Percentiles rank a stretch among this genome's conserved stretches.
phyloP scores from a whole-genome alignment of 192 early-diverging fungal genomes.

The Umbelopsis ramanniana region DNA sequence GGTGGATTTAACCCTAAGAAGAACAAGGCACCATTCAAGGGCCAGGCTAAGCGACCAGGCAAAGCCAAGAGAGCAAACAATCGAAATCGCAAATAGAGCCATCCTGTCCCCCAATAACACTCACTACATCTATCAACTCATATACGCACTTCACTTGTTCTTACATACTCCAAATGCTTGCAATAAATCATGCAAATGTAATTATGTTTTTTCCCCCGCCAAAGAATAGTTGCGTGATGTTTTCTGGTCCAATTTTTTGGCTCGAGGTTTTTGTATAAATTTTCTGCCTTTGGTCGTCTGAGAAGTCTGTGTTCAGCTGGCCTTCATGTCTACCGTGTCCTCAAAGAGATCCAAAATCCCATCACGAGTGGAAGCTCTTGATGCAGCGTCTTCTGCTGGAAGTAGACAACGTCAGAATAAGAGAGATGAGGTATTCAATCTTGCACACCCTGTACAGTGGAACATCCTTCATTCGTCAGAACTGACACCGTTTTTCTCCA shows the following conservation, averaged over 20 bases:
- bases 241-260: background rate
- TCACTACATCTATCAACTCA: background rate
- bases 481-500: background rate
- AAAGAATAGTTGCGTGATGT: background rate
- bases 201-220: background rate
- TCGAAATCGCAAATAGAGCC: conserved; percentile 1
- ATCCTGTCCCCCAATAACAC: background rate
- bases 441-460: background rate
- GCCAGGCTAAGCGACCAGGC: conserved; percentile 15
- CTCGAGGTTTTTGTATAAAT: background rate
- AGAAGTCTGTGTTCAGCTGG: background rate
- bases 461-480: background rate
- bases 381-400: background rate
- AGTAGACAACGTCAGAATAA: conserved; percentile 21
- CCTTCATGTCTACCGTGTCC: conserved; percentile 13
- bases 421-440: conserved; percentile 8
- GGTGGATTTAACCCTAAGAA: conserved; percentile 61
- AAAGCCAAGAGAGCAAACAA: conserved; percentile 13
- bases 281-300: background rate
- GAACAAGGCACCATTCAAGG: conserved; percentile 34
- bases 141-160: background rate
- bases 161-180: conserved; percentile 23
- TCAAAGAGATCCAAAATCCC: conserved; percentile 20
- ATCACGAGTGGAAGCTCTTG: background rate
- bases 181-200: conserved; percentile 15